Base-by-base conservation (phyloP, 176 grass and related monocot genomes). In the Lolium rigidum region DNA sequence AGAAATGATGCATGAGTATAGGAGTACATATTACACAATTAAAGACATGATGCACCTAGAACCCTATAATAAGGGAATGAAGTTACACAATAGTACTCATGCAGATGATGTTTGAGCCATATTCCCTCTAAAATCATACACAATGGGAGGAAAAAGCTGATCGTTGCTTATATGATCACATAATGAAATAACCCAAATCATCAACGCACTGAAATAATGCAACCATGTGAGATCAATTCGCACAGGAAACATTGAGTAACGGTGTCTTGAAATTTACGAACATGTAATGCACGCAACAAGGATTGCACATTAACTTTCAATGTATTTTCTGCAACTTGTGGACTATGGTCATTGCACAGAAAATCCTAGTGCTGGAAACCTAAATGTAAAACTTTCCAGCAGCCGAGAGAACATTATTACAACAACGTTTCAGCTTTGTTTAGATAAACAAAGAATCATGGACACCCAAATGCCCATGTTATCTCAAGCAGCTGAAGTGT, bases 381-480 rank as follows among this genome's bases (percentile, higher is more conserved):
- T 79, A 14, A 12, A 47, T 52, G 44, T 71, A 54, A 81, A 88
- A 86, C 15, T 70, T 62, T 37, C 69, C 67, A 60, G 74, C 74
- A 86, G 52, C 66, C 35, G 10, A 55, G 58, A 81, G 35, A 90
- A 86, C 61, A 86, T 67, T 92, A 89, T 80, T 85, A 50, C 38
- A 85, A 68, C 77, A 31, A 43, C 39, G 13, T 37, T 43, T 56
- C 76, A 77, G 71, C 76, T 90, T 90, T 92, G 93, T 91, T 92
- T 77, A 83, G 86, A 95, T 76, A 86, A 94, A 90, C 85, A 95
- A 98, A 95, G 83, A 91, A 95, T 91, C 59, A 85, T 88, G 87
- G 86, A 71, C 81, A 35, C 31, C 41, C 12, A 81, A 85, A 56
- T 37, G 73, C 78, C 80, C 80, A 85, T 25, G 85, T 85, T 86